Conservation (phyloP, 2,329 filamentous ascomycete genomes). For the Alternaria arborescens region DNA sequence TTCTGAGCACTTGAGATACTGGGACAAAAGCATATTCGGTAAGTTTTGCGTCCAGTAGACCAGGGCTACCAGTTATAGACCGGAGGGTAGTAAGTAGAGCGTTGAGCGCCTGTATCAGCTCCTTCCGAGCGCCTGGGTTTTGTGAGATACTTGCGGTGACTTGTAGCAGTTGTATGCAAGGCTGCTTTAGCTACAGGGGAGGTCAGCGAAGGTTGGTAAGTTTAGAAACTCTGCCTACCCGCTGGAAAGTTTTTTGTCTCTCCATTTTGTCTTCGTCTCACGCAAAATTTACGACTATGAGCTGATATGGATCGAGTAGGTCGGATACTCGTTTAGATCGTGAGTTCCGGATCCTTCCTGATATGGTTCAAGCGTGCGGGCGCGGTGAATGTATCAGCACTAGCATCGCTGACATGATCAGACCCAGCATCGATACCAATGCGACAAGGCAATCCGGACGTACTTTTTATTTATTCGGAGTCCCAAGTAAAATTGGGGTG, state of each 20-base stretch:
- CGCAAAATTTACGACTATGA: background rate
- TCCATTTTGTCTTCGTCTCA: constrained; percentile 36
- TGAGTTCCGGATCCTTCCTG: background rate
- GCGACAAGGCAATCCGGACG: background rate
- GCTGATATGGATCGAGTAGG: background rate
- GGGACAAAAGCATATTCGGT: constrained; percentile 97
- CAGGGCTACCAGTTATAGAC: constrained; percentile 41
- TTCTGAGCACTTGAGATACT: constrained; percentile 83
- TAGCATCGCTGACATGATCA: background rate
- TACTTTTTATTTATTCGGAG: background rate
- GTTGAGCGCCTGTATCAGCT: constrained; percentile 60
- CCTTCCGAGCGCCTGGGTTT: constrained; percentile 54
- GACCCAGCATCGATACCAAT: background rate
- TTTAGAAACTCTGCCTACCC: constrained; percentile 29
- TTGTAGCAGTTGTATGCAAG: constrained; percentile 67
- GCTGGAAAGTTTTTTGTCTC: constrained; percentile 53
- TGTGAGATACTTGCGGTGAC: constrained; percentile 61
- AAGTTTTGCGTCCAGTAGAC: constrained; percentile 76
- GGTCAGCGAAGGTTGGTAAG: constrained; percentile 7
- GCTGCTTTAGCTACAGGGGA: constrained; percentile 61
- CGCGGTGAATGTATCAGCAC: background rate
- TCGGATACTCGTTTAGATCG: background rate
- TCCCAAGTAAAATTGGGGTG: background rate
- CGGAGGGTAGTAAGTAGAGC: constrained; percentile 55
- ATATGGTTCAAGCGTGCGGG: background rate